A percentile compares a stretch with the other conserved stretches of the same genome.
Conservation (phyloP, 768 basidiomycete species). For the Auriculariales sp. region DNA sequence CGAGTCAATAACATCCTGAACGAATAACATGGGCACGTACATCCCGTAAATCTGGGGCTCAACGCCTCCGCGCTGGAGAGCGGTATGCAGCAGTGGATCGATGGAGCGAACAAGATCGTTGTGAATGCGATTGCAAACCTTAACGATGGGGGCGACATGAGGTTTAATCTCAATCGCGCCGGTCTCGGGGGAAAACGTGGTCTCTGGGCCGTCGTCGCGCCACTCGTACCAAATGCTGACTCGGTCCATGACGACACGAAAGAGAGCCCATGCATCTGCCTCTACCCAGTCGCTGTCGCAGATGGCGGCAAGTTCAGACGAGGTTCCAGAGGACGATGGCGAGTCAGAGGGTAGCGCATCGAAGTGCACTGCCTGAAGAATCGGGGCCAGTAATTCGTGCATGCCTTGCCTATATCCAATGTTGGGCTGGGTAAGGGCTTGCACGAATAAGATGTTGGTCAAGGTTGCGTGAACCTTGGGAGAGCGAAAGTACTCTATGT, state of each 20-base stretch:
- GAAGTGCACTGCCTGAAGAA: conserved; percentile 70
- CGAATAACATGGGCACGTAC: conserved; percentile 47
- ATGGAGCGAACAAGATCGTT: conserved; percentile 52
- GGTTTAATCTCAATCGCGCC: conserved; percentile 36
- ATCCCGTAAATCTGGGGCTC: conserved; percentile 97
- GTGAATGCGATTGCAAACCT: conserved; percentile 71
- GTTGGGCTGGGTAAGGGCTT: conserved; percentile 60
- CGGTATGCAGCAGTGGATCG: conserved; percentile 66
- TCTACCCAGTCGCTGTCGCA: conserved; percentile 58
- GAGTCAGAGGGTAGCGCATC: conserved; percentile 42
- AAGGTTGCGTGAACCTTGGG: conserved; percentile 60
- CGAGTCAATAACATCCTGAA: neutral
- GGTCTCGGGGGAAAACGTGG: conserved; percentile 30
- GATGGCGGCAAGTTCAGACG: conserved; percentile 31
- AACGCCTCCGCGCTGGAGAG: conserved; percentile 64
- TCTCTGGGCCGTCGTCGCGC: conserved; percentile 20
- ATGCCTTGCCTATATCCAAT: conserved; percentile 97
- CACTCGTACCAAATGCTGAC: conserved; percentile 63
- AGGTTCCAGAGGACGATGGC: neutral
- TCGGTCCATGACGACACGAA: conserved; percentile 62
- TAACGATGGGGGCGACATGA: conserved; percentile 74
- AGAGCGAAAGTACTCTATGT: conserved; percentile 79
- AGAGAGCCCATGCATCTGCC: conserved; percentile 81
- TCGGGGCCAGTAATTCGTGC: conserved; percentile 88
- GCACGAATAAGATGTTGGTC: conserved; percentile 79